Base-by-base conservation (phyloP, 1,139 yeast species). In the Saccharomyces hybrid region DNA sequence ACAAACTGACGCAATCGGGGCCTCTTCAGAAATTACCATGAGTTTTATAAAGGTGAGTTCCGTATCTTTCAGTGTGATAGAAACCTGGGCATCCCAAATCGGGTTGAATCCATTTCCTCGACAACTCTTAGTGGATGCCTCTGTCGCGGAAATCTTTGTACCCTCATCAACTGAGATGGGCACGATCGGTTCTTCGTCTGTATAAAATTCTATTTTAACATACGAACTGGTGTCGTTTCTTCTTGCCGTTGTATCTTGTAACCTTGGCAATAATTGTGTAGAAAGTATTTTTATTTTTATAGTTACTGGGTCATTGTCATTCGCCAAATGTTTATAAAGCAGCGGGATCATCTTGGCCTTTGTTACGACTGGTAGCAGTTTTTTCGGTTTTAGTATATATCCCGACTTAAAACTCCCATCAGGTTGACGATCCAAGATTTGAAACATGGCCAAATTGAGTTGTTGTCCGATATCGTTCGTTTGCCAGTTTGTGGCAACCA, bases 401-500 rank as follows among this genome's bases (percentile, higher is more conserved):
- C 99, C 99, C 0, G 79, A 74, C 50, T 60, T 65, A 51, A 62
- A 59, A 13, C 59, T 51, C 8, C 60, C 58, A 42, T 61, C 59
- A 32, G 31, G 16, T 27, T 46, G 28, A 26, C 75, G 77, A 23
- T 77, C 73, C 0, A 80, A 79, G 3, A 77, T 73, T 49, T 81
- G 73, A 69, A 93, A 93, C 76, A 91, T 74, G 0, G 97, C 88
- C 61, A 87, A 88, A 67, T 90, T 91, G n/a, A 93, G 66, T 64
- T 89, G 96, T 67, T 90, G 93, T 0, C 97, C 97, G 23, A 82
- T 59, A 65, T 93, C 99, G 67, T 82, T 85, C 0, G 96, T 86
- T 70, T 93, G 99, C 98, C 98, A 95, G 66, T 93, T 93, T 1
- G 96, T 84, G 0, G 99, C 98, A 2, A 88, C 98, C 90, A 95